Percentiles rank a stretch among this genome's conserved stretches.
Evolutionary conservation across 1,284 basidiomycete genomes (phyloP).

Genomic region (Polyporus tsugae): DNA sequence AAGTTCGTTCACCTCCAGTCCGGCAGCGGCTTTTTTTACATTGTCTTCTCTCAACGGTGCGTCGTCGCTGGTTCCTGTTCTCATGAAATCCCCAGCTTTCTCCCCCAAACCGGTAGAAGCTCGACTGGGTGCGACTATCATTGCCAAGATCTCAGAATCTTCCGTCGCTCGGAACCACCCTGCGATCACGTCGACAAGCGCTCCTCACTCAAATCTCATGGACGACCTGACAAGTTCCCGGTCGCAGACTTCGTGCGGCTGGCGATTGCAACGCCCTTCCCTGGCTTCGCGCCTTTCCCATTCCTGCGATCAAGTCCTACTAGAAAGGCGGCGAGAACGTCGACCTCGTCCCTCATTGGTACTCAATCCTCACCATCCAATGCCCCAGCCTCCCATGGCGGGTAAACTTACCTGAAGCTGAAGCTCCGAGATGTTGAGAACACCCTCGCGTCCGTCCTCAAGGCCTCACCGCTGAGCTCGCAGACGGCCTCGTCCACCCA

Average conservation of each 20-base stretch:
- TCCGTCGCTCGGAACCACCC: background rate
- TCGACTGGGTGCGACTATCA: too few species aligned
- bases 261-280: background rate
- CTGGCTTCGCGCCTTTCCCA: background rate
- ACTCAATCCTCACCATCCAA: background rate
- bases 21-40: too few species aligned
- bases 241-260: background rate
- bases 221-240: background rate
- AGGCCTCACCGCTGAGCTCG: background rate
- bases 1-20: too few species aligned
- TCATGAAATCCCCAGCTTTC: too few species aligned
- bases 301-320: slow-evolving; percentile 5
- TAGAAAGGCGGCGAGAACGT: background rate
- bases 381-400: background rate
- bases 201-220: background rate
- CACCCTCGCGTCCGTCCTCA: slow-evolving; percentile 3
- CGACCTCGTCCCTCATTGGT: slow-evolving; percentile 7
- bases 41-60: too few species aligned
- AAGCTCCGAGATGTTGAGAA: background rate
- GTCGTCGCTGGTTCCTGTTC: too few species aligned
- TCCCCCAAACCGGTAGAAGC: too few species aligned
- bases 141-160: too few species aligned
- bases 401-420: slow-evolving; percentile 4
- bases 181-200: background rate
- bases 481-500: slow-evolving; percentile 4